Conservation (phyloP, 345 rosid genomes). For the Ceriops zippeliana region DNA sequence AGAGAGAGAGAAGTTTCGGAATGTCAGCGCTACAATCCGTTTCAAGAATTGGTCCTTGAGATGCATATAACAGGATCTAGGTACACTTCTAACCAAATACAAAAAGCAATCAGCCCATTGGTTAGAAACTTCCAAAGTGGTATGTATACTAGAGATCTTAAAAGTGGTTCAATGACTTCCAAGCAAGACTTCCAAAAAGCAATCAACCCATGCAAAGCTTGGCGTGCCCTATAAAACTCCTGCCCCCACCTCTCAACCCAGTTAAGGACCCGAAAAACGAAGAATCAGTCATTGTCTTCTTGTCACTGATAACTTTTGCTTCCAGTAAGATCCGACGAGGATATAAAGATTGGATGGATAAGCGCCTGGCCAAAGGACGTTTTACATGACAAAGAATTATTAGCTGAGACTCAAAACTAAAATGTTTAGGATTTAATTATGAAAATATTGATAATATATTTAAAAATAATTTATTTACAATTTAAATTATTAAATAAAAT, state of each 20-base stretch:
- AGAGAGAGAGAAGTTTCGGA: too few species aligned
- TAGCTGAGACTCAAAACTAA: too few species aligned
- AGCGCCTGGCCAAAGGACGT: background rate
- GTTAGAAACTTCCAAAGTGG: background rate
- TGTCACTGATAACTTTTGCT: background rate
- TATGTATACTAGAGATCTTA: background rate
- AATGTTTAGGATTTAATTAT: too few species aligned
- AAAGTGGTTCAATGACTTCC: background rate
- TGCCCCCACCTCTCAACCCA: too few species aligned
- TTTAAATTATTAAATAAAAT: too few species aligned
- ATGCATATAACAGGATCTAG: slow-evolving; percentile 14
- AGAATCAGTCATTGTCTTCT: background rate
- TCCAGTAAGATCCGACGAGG: background rate
- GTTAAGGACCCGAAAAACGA: too few species aligned
- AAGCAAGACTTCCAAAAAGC: too few species aligned
- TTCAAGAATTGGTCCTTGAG: background rate
- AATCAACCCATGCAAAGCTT: too few species aligned
- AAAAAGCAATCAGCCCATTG: background rate
- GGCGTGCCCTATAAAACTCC: background rate
- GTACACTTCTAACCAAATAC: background rate
- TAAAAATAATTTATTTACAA: too few species aligned
- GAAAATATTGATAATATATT: too few species aligned
- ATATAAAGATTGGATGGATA: background rate
- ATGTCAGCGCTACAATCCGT: too few species aligned
- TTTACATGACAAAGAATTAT: background rate